Percentiles rank a stretch among this genome's conserved stretches.
These are phyloP conservation scores for Ophiostoma novo-ulmi DNA, from an alignment of 2,329 filamentous ascomycete species.

Conservation along the genomic window DNA sequence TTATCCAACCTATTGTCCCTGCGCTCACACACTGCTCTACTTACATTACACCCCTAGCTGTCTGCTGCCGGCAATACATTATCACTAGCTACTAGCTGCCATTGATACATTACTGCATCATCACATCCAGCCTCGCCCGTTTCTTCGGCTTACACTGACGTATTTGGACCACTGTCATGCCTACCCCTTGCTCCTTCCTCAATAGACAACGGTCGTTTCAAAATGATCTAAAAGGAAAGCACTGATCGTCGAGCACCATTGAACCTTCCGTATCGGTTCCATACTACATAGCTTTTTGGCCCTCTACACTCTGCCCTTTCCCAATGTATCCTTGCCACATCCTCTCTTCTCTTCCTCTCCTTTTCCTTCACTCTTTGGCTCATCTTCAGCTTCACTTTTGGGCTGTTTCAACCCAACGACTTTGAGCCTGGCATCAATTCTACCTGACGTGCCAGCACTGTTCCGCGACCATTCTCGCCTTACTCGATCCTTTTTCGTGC, in stretches of 20 bases:
- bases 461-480: not conserved
- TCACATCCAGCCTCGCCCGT: not conserved
- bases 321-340: not conserved
- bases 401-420: not conserved
- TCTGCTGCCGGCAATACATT: not conserved
- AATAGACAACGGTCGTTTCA: not conserved
- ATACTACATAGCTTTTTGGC: too few species aligned
- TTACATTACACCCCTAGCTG: not conserved
- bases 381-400: not conserved
- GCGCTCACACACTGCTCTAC: not conserved
- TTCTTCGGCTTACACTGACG: too few species aligned
- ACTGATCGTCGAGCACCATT: not conserved
- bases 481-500: not conserved
- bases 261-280: not conserved
- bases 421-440: not conserved
- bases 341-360: not conserved
- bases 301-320: not conserved
- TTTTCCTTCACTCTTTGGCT: not conserved
- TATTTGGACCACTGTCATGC: not conserved
- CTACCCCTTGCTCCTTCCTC: not conserved
- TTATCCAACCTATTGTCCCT: not conserved
- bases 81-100: not conserved
- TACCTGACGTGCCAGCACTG: not conserved
- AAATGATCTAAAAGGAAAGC: not conserved
- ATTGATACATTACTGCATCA: not conserved